Conservation (phyloP, 2,329 filamentous ascomycete species). For the Fusarium newnesense region DNA sequence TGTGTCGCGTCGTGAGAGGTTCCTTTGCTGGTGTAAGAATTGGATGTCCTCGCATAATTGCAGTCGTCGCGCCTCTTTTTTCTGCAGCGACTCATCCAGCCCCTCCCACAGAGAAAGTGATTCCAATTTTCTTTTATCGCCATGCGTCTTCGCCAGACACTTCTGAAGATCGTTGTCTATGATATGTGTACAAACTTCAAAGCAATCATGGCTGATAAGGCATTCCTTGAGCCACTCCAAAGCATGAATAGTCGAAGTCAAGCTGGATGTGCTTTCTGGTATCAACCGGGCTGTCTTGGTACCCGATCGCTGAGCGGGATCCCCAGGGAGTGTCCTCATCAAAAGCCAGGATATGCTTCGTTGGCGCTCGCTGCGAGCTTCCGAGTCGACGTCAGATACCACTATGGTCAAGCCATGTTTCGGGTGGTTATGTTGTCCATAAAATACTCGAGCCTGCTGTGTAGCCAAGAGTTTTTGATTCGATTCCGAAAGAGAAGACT, state of each 20-base stretch:
- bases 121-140: rapidly evolving
- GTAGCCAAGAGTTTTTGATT: neutral
- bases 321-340: neutral
- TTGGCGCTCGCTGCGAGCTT: rapidly evolving
- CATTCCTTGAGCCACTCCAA: constrained; percentile 1
- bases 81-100: rapidly evolving
- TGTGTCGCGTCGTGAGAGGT: rapidly evolving
- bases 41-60: neutral
- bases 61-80: neutral
- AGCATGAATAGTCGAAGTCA: neutral
- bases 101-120: rapidly evolving
- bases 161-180: neutral
- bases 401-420: neutral
- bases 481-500: rapidly evolving
- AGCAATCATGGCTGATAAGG: neutral
- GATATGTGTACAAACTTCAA: neutral
- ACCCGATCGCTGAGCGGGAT: neutral
- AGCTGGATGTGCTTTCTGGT: neutral
- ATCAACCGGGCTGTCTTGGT: rapidly evolving
- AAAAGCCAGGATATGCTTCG: neutral
- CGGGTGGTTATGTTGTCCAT: neutral
- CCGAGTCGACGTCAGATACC: neutral
- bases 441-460: neutral
- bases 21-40: neutral
- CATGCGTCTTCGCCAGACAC: rapidly evolving